A percentile compares a stretch with the other conserved stretches of the same genome.
Conservation (phyloP, 2,329 filamentous ascomycete species). For the Chrysoporthe austroafricana region DNA sequence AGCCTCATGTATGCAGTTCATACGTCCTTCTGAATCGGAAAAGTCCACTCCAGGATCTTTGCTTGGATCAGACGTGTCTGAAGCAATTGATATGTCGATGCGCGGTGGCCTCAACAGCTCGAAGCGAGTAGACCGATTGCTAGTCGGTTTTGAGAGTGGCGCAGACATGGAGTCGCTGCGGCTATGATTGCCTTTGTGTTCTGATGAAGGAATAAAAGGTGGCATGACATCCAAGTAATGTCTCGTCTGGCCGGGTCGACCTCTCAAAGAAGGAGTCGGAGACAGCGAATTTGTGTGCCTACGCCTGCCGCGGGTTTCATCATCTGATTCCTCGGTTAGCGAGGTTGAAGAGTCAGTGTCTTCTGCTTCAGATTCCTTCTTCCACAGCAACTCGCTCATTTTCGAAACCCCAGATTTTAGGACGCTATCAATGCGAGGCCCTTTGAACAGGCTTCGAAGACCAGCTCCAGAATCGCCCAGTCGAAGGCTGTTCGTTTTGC, state of each 20-base stretch:
- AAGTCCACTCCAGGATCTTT: constrained; percentile 40
- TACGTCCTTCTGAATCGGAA: constrained; percentile 45
- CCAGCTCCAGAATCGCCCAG: constrained; percentile 53
- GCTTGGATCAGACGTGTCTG: constrained; percentile 36
- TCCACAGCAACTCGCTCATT: constrained; percentile 61
- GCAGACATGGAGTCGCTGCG: constrained; percentile 20
- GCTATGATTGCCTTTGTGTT: constrained; percentile 32
- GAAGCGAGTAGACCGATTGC: constrained; percentile 49
- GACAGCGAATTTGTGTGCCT: constrained; percentile 32
- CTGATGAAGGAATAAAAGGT: constrained; percentile 47
- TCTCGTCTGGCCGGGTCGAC: constrained; percentile 42
- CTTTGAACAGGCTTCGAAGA: constrained; percentile 77
- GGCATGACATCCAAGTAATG: constrained; percentile 58
- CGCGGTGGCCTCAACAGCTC: constrained; percentile 54
- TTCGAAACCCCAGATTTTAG: constrained; percentile 64
- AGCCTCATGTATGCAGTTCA: constrained; percentile 36
- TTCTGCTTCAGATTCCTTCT: constrained; percentile 47
- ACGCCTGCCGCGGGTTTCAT: constrained; percentile 46
- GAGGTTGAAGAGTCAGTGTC: constrained; percentile 44
- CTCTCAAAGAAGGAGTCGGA: constrained; percentile 41
- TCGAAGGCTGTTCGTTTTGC: constrained; percentile 54
- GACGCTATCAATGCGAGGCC: constrained; percentile 72
- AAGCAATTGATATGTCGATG: constrained; percentile 51
- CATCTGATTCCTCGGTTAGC: constrained; percentile 55
- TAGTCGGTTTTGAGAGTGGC: constrained; percentile 39